Evolutionary conservation across 352 stramenopile species (phyloP).

Genomic region (Aphanomyces invadans): DNA sequence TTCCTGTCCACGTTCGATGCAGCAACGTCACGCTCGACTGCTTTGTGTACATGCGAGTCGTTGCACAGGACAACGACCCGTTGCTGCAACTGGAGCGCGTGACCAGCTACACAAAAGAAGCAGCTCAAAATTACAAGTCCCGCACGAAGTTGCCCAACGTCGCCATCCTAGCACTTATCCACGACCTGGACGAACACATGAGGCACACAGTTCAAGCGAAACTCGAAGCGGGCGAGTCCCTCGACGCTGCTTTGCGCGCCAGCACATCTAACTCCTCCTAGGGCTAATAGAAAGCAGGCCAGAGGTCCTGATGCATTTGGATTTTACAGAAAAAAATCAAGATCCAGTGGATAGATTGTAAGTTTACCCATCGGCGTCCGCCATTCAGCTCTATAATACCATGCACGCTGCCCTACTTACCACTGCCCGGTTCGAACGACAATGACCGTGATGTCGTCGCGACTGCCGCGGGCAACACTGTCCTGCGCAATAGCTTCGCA

Average conservation of each 20-base stretch:
- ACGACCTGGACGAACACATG: conserved; percentile 12
- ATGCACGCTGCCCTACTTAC: background rate
- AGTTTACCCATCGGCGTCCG: too few relatives aligned
- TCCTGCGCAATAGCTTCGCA: conserved; percentile 48
- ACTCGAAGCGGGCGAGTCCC: background rate
- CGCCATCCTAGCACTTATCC: conserved; percentile 17
- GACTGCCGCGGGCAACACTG: conserved; percentile 42
- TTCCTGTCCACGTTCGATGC: conserved; percentile 40
- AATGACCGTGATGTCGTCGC: conserved; percentile 57
- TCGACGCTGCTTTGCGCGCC: background rate
- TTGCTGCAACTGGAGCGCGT: conserved; percentile 2
- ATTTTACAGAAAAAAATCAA: too few relatives aligned
- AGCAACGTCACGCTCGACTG: conserved; percentile 36
- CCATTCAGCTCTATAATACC: too few relatives aligned
- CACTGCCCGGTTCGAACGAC: conserved; percentile 29
- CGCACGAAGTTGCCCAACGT: conserved; percentile 16
- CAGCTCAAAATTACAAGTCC: conserved; percentile 3
- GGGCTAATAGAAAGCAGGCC: too few relatives aligned
- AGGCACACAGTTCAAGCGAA: background rate
- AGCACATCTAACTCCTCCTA: too few relatives aligned
- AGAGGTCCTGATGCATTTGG: too few relatives aligned
- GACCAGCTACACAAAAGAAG: conserved; percentile 11
- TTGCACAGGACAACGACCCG: background rate
- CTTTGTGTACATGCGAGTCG: conserved; percentile 29
- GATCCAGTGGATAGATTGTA: too few relatives aligned